Base-by-base conservation (phyloP, 768 basidiomycete genomes). In the Mycena vitilis region DNA sequence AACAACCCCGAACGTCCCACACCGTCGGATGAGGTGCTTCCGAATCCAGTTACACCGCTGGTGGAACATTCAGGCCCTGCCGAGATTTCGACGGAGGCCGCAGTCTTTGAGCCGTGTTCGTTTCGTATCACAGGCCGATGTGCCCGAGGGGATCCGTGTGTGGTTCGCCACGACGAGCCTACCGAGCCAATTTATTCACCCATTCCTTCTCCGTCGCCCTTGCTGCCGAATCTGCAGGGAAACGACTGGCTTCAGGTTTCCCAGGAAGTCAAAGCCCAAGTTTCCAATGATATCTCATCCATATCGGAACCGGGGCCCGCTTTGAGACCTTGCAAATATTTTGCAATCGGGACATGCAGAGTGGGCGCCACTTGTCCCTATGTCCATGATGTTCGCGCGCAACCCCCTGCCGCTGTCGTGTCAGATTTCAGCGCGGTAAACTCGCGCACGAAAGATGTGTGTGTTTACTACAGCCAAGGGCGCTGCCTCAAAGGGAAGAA, bases 71-170 rank as follows among this genome's bases (percentile, higher is more conserved):
- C 62, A 20, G 18, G 4, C 13, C 12, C 25, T 0, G 16, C 44
- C 25, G 13, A 20, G 15, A 4, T 53, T 36, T 66, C 61, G 1
- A 51, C 42, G 13, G 34, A 0, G 9, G 63, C 63, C 16, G 12
- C 61, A 11, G 42, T 38, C 16, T 72, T 72, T 20, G 63, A 72
- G 55, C 55, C 67, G 9, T 69, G 71, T 23, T 63, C 52, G 25
- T 69, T 59, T 48, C 49, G 36, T 16, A 20, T 23, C 3, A 69
- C 71, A 30, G 71, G 67, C 2, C 38, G 18, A 45, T 69, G 71
- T 42, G 22, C 42, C 9, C 49, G 66, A n/a, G 70, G 63, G 38
- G 67, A 71, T 49, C 48, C 48, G 15, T 68, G 70, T 30, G 36
- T 59, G 5, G 55, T 65, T 22, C 44, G 22, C 23, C 71, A 72